These are phyloP conservation scores for Colletotrichum sp. DNA, from an alignment of 2,329 filamentous ascomycete genomes.

Conservation along the genomic window DNA sequence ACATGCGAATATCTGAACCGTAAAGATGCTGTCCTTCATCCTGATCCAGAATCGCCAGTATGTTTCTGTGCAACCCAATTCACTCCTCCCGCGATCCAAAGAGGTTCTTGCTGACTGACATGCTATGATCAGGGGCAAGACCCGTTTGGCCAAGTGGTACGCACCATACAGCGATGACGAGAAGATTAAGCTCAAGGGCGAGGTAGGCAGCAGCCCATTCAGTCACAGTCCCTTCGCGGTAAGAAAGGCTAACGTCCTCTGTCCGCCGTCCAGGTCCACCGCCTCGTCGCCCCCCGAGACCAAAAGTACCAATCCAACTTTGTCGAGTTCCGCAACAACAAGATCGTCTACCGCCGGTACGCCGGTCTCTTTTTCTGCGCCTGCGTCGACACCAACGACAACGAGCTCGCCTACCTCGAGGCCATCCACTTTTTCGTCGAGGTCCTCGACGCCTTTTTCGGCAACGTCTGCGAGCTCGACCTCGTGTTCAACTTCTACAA, in stretches of 20 bases:
- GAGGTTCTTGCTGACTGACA: background rate
- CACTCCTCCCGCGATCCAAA: background rate
- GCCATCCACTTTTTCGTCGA: conserved; percentile 99
- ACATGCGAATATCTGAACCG: conserved; percentile 7
- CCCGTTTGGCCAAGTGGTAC: conserved; percentile 98
- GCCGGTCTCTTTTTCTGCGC: conserved; percentile 99
- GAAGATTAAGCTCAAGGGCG: conserved; percentile 98
- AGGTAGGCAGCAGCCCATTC: conserved; percentile 57
- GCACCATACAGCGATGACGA: conserved; percentile 98
- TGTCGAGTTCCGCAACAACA: conserved; percentile 93
- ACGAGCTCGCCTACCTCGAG: conserved; percentile 95
- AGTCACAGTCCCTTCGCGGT: background rate
- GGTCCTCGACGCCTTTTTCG: conserved; percentile 97
- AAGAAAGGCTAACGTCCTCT: background rate
- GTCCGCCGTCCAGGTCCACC: conserved; percentile 74
- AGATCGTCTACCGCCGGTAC: conserved; percentile 97
- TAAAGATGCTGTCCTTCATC: conserved; percentile 75
- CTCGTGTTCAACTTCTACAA: conserved; percentile 83
- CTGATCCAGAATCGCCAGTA: conserved; percentile 86
- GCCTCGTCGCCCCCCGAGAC: conserved; percentile 94
- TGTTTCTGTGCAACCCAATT: background rate
- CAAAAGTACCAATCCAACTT: conserved; percentile 99
- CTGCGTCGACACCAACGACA: conserved; percentile 98
- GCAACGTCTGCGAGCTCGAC: conserved; percentile 98
- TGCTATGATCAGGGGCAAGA: conserved; percentile 81